Evolutionary conservation across 1,284 basidiomycete genomes (phyloP).

Genomic region (Ceratobasidium sp.): DNA sequence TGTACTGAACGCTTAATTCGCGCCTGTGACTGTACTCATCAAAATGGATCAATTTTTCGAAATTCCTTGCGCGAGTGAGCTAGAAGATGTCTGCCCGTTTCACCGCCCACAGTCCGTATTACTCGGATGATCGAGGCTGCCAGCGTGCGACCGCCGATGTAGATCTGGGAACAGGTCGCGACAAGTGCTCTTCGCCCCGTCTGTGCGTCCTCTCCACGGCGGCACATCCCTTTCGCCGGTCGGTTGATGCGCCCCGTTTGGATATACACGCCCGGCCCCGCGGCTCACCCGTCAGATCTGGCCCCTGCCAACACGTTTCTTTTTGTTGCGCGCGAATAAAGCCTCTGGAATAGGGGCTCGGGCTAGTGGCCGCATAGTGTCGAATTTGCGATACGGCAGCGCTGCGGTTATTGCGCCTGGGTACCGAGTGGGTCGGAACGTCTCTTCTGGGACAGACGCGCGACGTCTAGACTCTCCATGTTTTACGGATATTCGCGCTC

Average conservation of each 20-base stretch:
- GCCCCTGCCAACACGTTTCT: conserved; percentile 28
- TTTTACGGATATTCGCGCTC: conserved; percentile 8
- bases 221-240: conserved; percentile 20
- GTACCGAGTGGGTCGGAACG: conserved; percentile 5
- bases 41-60: conserved; percentile 32
- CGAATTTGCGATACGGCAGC: conserved; percentile 20
- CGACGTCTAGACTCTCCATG: background rate
- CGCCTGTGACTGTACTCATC: conserved; percentile 30
- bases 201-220: background rate
- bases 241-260: conserved; percentile 25
- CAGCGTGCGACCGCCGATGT: conserved; percentile 16
- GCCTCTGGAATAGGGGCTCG: conserved; percentile 12
- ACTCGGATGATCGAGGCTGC: conserved; percentile 16
- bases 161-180: conserved; percentile 6
- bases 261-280: background rate
- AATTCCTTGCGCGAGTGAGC: background rate
- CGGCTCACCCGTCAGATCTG: conserved; percentile 15
- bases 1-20: conserved; percentile 45
- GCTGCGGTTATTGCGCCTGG: background rate
- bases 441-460: too few relatives aligned
- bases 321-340: conserved; percentile 2
- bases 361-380: conserved; percentile 7
- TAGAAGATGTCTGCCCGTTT: conserved; percentile 11
- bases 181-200: background rate
- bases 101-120: background rate